phyloP scores from a whole-genome alignment of 371 early-diverging fungal genomes.

The Rhizopus delemar region DNA sequence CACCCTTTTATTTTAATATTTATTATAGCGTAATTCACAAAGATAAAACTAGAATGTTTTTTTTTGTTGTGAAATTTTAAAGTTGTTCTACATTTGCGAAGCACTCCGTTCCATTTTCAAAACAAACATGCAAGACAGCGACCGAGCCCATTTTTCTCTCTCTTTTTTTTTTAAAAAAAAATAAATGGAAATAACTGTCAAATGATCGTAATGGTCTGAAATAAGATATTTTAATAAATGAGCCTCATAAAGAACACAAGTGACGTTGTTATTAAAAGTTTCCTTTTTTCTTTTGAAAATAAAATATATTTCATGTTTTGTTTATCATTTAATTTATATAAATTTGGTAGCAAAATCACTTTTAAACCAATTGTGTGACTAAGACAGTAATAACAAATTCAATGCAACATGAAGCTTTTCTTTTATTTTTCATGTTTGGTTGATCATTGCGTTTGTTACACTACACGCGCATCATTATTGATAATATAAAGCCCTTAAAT shows the following conservation, averaged over 20 bases:
- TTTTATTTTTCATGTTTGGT: background rate
- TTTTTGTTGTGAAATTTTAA: background rate
- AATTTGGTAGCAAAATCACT: background rate
- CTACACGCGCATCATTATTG: background rate
- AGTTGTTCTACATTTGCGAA: constrained; percentile 5
- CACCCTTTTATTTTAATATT: constrained; percentile 2
- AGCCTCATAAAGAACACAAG: background rate
- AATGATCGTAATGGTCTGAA: constrained; percentile 2
- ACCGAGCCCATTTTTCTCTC: background rate
- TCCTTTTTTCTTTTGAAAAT: too few species aligned
- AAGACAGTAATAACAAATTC: background rate
- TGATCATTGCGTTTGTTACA: background rate
- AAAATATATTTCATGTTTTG: background rate
- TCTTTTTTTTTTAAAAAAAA: too few species aligned
- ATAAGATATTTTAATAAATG: background rate
- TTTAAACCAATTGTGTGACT: background rate
- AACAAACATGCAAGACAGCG: constrained; percentile 7
- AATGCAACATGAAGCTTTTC: too few species aligned
- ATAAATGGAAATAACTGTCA: constrained; percentile 8
- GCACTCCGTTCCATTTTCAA: constrained; percentile 9
- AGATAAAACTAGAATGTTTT: constrained; percentile 2
- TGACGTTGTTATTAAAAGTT: background rate
- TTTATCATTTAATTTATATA: too few species aligned
- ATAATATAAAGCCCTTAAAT: too few species aligned
- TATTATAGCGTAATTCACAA: background rate